These are phyloP conservation scores for Apostasia ramifera DNA, from an alignment of 106 monocot species.

Conservation along the genomic window DNA sequence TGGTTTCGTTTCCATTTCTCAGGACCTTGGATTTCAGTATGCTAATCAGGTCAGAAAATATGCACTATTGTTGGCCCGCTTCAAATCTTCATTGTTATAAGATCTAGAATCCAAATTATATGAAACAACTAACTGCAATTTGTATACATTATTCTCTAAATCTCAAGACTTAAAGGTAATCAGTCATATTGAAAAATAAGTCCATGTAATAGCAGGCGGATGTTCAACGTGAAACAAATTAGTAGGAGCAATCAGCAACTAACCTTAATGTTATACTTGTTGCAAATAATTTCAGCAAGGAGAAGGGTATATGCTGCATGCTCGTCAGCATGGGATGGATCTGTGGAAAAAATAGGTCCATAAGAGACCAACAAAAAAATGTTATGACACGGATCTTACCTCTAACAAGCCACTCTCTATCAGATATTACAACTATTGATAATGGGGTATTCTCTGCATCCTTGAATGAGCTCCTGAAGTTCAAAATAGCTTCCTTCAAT, in stretches of 20 bases:
- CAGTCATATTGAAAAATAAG: no score
- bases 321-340: constrained; percentile 84
- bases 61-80: no score
- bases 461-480: constrained; percentile 46
- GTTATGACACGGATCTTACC: constrained; percentile 30
- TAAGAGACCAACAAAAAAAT: not conserved
- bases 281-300: constrained; percentile 94
- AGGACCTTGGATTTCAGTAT: no score
- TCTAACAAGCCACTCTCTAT: constrained; percentile 81
- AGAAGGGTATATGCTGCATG: constrained; percentile 89
- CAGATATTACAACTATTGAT: constrained; percentile 83
- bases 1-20: no score
- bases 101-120: no score
- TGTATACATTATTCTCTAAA: no score
- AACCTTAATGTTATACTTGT: constrained; percentile 75
- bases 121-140: no score
- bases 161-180: no score
- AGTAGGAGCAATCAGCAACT: constrained; percentile 2
- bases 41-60: no score
- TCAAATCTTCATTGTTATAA: no score
- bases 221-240: no score
- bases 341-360: constrained; percentile 36
- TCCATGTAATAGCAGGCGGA: no score
- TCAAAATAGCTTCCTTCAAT: constrained; percentile 79
- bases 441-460: constrained; percentile 48